Base-by-base conservation (phyloP, 1,284 basidiomycete species). In the Meripilus lineatus region DNA sequence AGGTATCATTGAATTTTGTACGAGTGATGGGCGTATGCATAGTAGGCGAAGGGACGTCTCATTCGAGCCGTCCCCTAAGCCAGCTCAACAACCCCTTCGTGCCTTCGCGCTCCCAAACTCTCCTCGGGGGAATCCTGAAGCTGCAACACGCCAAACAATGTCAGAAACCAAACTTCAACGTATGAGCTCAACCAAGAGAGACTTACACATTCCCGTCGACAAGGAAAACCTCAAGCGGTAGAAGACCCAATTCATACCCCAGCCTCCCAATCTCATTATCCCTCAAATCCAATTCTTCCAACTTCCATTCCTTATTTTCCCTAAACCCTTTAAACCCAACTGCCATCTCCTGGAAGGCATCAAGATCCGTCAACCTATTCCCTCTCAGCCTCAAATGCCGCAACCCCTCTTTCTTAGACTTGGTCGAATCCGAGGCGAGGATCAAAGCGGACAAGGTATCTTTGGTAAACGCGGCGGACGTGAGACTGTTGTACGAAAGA, bases 191-290 rank as follows among this genome's bases (percentile, higher is more conserved):
- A 30, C 28, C 8, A 10, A 30, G 28, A 42, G 38, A n/a, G 5
- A 76, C 85, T 68, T 59, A 89, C 85, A 72, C 65, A 63, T 90
- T 90, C n/a, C 87, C 87, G 56, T 90, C 88, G 26, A 90, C 88
- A 52, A 88, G 63, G 45, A 90, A 79, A 10, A 87, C 79, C 42
- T 89, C 86, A 52, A 90, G 61, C 18, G 87, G 81, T 38, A 90
- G 57, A 49, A 88, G 56, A 11, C 88, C 88, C 42, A 89, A 58
- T 56, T 82, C 79, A 4, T 82, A 64, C 0, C 78, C 79, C 26
- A 90, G 61, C 61, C 74, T 79, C 7, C 71, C 69, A 42, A 90
- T 77, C 55, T 85, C 82, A 50, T 90, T 90, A 55, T 90, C 85
- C 48, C 87, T 65, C 53, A 89, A 50, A 62, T 90, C 88, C 32